Evolutionary conservation across 2,329 filamentous ascomycete species (phyloP).

Genomic region (Aureobasidium namibiae): DNA sequence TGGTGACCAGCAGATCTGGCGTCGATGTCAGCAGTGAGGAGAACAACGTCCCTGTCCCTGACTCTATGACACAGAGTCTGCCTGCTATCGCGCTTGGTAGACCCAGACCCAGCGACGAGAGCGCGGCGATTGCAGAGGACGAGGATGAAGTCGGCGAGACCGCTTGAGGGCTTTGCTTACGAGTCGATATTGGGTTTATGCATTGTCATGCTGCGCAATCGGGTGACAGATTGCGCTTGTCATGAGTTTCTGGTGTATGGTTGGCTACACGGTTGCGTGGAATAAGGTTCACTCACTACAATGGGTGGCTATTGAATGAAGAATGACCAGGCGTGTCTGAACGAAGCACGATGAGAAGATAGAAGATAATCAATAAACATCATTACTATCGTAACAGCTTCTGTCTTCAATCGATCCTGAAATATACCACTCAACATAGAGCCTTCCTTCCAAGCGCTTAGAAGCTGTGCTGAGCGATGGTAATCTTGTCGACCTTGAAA

Average conservation of each 20-base stretch:
- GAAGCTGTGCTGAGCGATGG: background rate
- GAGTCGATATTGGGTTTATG: background rate
- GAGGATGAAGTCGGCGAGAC: slow-evolving; percentile 11
- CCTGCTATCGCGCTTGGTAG: slow-evolving; percentile 7
- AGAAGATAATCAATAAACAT: background rate
- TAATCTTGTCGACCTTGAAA: slow-evolving; percentile 11
- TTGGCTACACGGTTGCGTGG: background rate
- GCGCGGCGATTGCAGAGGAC: background rate
- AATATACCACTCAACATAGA: background rate
- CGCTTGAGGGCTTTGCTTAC: slow-evolving; percentile 16
- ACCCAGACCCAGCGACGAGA: background rate
- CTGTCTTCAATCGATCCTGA: background rate
- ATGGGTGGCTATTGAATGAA: background rate
- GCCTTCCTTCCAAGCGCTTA: background rate
- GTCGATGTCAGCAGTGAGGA: background rate
- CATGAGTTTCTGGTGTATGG: background rate
- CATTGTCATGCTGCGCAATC: background rate
- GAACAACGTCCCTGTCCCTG: background rate
- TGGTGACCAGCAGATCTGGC: slow-evolving; percentile 8
- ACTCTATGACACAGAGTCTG: slow-evolving; percentile 11
- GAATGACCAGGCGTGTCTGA: background rate
- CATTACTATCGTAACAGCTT: background rate
- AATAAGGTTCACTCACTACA: background rate
- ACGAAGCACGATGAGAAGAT: background rate
- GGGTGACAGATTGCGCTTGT: background rate